These are phyloP conservation scores for Colletotrichum godetiae DNA, from an alignment of 2,329 filamentous ascomycete species.

Conservation along the genomic window DNA sequence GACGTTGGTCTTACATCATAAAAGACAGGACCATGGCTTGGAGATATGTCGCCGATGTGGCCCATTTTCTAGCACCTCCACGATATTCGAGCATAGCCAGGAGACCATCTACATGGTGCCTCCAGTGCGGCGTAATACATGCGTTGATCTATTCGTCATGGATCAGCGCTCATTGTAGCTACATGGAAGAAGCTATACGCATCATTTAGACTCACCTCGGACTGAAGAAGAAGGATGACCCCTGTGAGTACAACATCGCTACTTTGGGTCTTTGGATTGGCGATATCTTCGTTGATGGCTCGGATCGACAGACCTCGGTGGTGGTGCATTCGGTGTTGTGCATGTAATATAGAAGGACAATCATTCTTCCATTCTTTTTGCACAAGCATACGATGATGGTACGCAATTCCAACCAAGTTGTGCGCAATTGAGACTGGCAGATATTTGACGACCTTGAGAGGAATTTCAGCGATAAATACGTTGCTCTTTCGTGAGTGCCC, in stretches of 20 bases:
- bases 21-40: conserved; percentile 10
- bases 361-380: conserved; percentile 27
- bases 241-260: conserved; percentile 30
- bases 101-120: conserved; percentile 32
- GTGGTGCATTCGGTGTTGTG: conserved; percentile 27
- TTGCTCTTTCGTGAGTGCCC: conserved; percentile 35
- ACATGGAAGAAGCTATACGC: background rate
- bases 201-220: conserved; percentile 10
- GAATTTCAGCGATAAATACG: conserved; percentile 42
- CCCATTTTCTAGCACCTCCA: conserved; percentile 15
- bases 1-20: conserved; percentile 1
- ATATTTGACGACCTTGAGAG: conserved; percentile 28
- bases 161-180: background rate
- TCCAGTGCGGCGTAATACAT: conserved; percentile 28
- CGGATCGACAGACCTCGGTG: conserved; percentile 34
- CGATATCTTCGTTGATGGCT: conserved; percentile 31
- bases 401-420: conserved; percentile 25
- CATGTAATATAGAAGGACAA: conserved; percentile 17
- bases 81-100: conserved; percentile 28
- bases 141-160: conserved; percentile 22
- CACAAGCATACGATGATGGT: conserved; percentile 27
- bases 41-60: background rate
- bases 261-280: conserved; percentile 22
- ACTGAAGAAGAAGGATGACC: conserved; percentile 25
- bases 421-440: conserved; percentile 25